Conservation (phyloP, 805 yeast genomes). For the Saturnispora quitensis region DNA sequence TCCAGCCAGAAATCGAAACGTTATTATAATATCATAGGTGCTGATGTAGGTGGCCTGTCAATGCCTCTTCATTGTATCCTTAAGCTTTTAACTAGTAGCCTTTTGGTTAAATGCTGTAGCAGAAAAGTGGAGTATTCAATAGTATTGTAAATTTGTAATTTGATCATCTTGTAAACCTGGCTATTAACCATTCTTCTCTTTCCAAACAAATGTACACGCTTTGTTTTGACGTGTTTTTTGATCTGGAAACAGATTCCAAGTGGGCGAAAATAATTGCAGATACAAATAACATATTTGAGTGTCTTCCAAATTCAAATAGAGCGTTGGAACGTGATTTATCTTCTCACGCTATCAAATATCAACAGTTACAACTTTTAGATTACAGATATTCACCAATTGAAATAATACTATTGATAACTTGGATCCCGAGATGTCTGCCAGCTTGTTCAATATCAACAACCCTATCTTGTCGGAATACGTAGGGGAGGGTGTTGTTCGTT, state of each 20-base stretch:
- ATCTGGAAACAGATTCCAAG: not conserved
- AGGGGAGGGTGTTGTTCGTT: slow-evolving; percentile 66
- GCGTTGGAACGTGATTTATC: not conserved
- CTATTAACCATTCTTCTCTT: not conserved
- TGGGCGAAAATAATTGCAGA: not conserved
- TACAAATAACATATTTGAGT: not conserved
- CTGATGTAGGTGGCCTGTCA: too few species aligned
- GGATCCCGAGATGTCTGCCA: not conserved
- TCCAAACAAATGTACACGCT: slow-evolving; percentile 1
- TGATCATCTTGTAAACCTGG: not conserved
- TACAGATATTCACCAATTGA: slow-evolving; percentile 30
- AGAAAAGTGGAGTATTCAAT: not conserved
- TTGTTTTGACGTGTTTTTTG: slow-evolving; percentile 1
- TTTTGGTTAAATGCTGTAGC: too few species aligned
- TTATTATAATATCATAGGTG: not conserved
- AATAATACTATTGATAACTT: slow-evolving; percentile 21
- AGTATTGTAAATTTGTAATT: not conserved
- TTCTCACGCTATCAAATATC: not conserved
- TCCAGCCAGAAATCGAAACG: not conserved
- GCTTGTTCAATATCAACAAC: slow-evolving; percentile 16
- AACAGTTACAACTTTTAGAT: slow-evolving; percentile 14
- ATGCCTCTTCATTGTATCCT: too few species aligned
- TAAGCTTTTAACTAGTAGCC: too few species aligned
- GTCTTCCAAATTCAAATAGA: not conserved
- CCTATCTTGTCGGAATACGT: slow-evolving; percentile 54